phyloP scores from a whole-genome alignment of 1,284 basidiomycete genomes.

The Boletus sp. region DNA sequence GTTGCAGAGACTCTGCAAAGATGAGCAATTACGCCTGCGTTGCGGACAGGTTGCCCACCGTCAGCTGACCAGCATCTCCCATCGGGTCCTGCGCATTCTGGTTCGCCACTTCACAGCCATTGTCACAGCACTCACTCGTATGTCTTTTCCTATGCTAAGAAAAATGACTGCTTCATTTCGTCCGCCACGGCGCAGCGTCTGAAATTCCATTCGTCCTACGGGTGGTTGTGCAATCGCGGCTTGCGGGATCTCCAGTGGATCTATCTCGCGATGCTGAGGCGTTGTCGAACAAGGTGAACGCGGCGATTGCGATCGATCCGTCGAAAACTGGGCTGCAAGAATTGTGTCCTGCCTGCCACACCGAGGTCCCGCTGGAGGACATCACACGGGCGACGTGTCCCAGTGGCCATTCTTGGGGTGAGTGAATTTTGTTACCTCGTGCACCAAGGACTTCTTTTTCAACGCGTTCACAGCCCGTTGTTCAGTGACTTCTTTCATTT shows the following conservation, averaged over 20 bases:
- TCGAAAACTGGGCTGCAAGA: constrained; percentile 45
- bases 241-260: constrained; percentile 46
- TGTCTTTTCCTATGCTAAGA: constrained; percentile 24
- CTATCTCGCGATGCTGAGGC: constrained; percentile 48
- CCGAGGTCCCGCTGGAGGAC: constrained; percentile 52
- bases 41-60: constrained; percentile 50
- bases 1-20: constrained; percentile 45
- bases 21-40: constrained; percentile 37
- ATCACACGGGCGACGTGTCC: constrained; percentile 55
- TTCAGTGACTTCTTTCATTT: constrained; percentile 66
- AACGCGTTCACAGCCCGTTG: constrained; percentile 51
- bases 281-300: constrained; percentile 41
- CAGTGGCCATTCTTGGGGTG: constrained; percentile 69
- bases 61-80: constrained; percentile 50
- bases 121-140: constrained; percentile 43
- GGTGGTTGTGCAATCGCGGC: constrained; percentile 50
- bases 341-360: constrained; percentile 64
- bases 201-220: constrained; percentile 58
- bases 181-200: constrained; percentile 36
- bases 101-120: constrained; percentile 53
- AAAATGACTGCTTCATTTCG: constrained; percentile 11
- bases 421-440: constrained; percentile 23
- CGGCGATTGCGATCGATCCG: constrained; percentile 29
- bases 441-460: constrained; percentile 17
- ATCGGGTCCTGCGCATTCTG: constrained; percentile 50